Conservation (phyloP, 495 filamentous ascomycete species). For the Penicillium steckii region DNA sequence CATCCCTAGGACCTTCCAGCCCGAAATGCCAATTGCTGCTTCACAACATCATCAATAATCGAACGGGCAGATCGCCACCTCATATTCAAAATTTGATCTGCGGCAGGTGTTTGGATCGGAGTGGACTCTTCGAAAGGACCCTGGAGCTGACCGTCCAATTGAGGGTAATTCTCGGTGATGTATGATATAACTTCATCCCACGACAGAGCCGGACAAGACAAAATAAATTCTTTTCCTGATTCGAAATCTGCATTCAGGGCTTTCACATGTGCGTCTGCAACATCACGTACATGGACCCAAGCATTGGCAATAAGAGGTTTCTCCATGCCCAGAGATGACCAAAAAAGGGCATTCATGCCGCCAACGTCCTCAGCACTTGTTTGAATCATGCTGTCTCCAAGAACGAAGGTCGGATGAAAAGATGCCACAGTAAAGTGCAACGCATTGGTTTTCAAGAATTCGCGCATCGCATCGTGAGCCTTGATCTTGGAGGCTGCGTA, state of each 20-base stretch:
- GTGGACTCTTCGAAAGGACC: conserved; percentile 30
- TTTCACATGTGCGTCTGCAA: conserved; percentile 20
- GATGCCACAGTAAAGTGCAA: conserved; percentile 15
- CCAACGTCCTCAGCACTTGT: neutral
- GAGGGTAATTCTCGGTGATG: conserved; percentile 28
- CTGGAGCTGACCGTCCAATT: conserved; percentile 16
- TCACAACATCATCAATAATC: conserved; percentile 28
- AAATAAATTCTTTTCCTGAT: conserved; percentile 16
- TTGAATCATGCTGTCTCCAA: conserved; percentile 15
- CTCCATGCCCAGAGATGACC: neutral
- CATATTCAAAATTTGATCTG: conserved; percentile 33
- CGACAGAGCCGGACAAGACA: conserved; percentile 13
- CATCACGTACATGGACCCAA: conserved; percentile 19
- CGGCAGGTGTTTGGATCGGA: conserved; percentile 53
- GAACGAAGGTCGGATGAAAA: conserved; percentile 19
- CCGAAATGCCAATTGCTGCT: too few species aligned
- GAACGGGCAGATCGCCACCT: conserved; percentile 22
- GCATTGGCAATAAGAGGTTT: conserved; percentile 4
- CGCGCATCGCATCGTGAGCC: conserved; percentile 27
- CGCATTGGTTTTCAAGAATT: conserved; percentile 19
- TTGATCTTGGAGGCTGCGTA: conserved; percentile 27
- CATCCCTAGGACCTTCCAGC: too few species aligned
- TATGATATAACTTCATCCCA: conserved; percentile 27
- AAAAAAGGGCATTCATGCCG: conserved; percentile 17
- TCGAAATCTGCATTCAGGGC: conserved; percentile 4